Evolutionary conservation across 1,284 basidiomycete genomes (phyloP).

Genomic region (Ceratobasidium papillatum): DNA sequence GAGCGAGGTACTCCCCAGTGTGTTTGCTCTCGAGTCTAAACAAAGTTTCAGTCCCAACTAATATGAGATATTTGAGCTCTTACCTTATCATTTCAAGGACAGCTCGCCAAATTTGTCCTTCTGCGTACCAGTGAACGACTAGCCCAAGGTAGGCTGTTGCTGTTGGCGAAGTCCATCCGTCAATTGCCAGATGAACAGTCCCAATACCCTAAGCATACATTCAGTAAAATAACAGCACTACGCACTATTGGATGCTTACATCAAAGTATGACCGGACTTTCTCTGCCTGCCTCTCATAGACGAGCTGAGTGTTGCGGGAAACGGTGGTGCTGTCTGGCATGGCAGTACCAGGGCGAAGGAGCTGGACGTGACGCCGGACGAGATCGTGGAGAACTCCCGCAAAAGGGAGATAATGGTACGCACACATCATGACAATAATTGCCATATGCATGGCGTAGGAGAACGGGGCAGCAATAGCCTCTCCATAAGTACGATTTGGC

Average conservation of each 20-base stretch:
- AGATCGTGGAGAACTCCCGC: background rate
- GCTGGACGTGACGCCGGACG: background rate
- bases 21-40: background rate
- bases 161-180: constrained; percentile 11
- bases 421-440: constrained; percentile 4
- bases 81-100: background rate
- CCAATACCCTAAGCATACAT: no score
- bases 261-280: background rate
- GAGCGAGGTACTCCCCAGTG: background rate
- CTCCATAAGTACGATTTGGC: background rate
- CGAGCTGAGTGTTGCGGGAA: background rate
- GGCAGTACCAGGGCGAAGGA: background rate
- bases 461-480: background rate
- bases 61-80: background rate
- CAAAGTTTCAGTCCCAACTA: background rate
- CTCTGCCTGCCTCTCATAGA: background rate
- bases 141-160: background rate
- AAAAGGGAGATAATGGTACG: constrained; percentile 3
- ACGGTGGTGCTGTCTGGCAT: background rate
- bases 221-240: no score
- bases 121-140: background rate
- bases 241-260: no score
- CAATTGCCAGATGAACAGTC: background rate
- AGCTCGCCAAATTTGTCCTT: background rate
- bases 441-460: constrained; percentile 8